Evolutionary conservation across 345 rosid genomes (phyloP).

Genomic region (Citrus cavaleriei): DNA sequence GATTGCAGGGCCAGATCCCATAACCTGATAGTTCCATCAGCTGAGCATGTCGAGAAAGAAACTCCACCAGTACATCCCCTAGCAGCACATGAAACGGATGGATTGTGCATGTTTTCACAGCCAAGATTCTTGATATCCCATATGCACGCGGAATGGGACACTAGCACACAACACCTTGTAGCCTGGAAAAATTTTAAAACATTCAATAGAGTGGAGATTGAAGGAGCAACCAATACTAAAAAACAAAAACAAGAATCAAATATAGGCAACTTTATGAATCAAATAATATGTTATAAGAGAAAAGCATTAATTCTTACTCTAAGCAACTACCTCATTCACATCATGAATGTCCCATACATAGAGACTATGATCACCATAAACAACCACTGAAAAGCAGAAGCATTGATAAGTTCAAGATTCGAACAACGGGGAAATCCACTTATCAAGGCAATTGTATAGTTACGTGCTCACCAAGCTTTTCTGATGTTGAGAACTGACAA

Average conservation of each 20-base stretch:
- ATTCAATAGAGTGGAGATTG: constrained; percentile 8
- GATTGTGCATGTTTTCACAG: constrained; percentile 73
- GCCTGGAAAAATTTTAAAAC: constrained; percentile 41
- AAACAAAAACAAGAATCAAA: constrained; percentile 7
- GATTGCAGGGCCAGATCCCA: constrained; percentile 72
- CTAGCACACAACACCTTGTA: constrained; percentile 54
- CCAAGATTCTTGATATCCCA: constrained; percentile 82
- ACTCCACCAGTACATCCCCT: constrained; percentile 83
- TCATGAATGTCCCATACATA: constrained; percentile 69
- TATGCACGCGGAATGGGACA: constrained; percentile 75
- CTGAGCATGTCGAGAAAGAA: constrained; percentile 84
- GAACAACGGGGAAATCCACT: background rate
- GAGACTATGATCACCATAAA: constrained; percentile 73
- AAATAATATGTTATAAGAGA: constrained; percentile 3
- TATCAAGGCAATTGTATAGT: background rate
- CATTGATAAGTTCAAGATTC: background rate
- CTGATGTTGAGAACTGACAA: constrained; percentile 65
- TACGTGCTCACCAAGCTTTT: constrained; percentile 55
- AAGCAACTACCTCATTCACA: constrained; percentile 50
- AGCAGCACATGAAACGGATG: constrained; percentile 64
- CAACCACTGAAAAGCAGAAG: constrained; percentile 55
- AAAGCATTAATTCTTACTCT: background rate
- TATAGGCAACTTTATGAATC: background rate
- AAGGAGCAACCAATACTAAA: background rate
- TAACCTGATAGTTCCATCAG: constrained; percentile 78